These are phyloP conservation scores for Annona cherimola DNA, from an alignment of 164 flowering plant genomes.

Conservation along the genomic window DNA sequence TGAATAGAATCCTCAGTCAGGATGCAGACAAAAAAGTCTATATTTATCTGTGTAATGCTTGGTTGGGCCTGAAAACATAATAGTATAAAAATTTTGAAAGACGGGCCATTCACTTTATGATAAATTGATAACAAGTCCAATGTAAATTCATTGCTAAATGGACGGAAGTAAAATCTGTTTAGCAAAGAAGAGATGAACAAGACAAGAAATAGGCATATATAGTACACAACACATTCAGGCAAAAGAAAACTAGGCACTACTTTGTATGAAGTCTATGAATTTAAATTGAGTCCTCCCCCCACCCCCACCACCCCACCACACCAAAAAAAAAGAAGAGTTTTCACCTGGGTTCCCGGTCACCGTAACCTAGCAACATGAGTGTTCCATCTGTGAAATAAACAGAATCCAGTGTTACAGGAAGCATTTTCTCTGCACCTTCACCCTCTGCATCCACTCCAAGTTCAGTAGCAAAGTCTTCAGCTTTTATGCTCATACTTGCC, in stretches of 20 bases:
- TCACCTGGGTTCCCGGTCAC: constrained; percentile 85
- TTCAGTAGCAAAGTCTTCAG: constrained; percentile 51
- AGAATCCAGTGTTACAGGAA: constrained; percentile 82
- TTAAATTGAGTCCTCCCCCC: no score
- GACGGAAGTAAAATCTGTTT: neutral
- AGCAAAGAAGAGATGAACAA: neutral
- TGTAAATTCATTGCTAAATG: neutral
- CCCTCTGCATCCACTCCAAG: constrained; percentile 39
- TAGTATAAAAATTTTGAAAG: neutral
- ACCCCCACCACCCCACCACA: neutral
- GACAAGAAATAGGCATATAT: neutral
- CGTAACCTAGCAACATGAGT: constrained; percentile 84
- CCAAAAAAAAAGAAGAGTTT: constrained; percentile 4
- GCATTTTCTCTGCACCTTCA: constrained; percentile 53
- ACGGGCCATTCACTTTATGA: neutral
- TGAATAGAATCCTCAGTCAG: neutral
- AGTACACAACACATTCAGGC: neutral
- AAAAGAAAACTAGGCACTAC: neutral
- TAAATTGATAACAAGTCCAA: neutral
- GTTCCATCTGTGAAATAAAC: constrained; percentile 80
- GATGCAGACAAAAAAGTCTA: neutral
- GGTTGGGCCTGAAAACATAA: neutral
- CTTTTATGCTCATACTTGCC: constrained; percentile 33
- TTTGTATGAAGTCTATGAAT: no score
- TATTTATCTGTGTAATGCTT: neutral